Conservation (phyloP, 176 grass and related monocot species). For the Musa beccarii region DNA sequence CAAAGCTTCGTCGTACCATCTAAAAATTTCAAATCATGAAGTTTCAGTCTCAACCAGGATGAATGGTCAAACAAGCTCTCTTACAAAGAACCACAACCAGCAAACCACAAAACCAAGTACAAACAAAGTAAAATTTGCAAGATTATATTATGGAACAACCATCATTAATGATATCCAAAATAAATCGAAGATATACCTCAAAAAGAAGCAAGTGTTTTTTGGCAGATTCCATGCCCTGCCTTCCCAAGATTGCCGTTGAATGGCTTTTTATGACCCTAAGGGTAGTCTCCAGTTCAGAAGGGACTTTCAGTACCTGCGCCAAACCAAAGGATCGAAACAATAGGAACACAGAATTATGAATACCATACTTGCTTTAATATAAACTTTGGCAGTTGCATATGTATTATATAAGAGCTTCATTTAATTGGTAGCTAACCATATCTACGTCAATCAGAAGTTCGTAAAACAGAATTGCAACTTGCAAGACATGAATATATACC, state of each 20-base stretch:
- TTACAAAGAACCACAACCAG: not conserved
- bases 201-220: conserved; percentile 86
- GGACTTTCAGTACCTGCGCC: conserved; percentile 65
- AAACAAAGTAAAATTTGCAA: not conserved
- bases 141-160: not conserved
- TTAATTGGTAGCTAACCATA: not conserved
- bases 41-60: not conserved
- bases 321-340: not conserved
- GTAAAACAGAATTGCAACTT: not conserved
- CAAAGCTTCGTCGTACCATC: not conserved
- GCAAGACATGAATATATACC: not conserved
- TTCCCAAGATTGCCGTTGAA: conserved; percentile 56
- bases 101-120: not conserved
- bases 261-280: conserved; percentile 64
- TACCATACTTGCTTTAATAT: not conserved
- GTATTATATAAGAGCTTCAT: not conserved
- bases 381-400: not conserved
- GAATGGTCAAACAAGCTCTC: not conserved
- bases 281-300: conserved; percentile 66
- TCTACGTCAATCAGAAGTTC: not conserved
- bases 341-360: not conserved
- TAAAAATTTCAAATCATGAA: not conserved
- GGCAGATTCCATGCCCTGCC: conserved; percentile 39
- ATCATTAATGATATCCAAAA: not conserved
- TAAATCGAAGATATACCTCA: conserved; percentile 44